Evolutionary conservation across 352 stramenopile genomes (phyloP), one percentile per base, ranked within the genome.

Genomic region (Phytophthora palmivora): DNA sequence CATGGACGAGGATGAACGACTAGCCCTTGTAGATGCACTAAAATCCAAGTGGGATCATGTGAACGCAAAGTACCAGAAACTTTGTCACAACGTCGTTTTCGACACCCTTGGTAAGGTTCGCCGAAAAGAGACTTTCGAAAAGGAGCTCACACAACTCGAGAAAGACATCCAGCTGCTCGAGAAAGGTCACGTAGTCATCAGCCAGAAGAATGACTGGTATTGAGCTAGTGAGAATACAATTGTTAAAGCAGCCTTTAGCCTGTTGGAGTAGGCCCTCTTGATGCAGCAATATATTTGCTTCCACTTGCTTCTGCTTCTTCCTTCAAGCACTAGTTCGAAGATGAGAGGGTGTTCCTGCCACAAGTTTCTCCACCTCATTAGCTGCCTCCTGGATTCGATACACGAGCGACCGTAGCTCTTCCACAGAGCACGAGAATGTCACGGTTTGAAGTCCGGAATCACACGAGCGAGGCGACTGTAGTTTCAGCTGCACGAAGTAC

Each of bases 41-140:
- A 98, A 98, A 67, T 82, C 80, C 33, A 97, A 97, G 72, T 98
- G 95, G 94, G 93, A 97, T 58, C 84, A 96, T 28, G 89, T 97
- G 21, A 98, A 98, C 63, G 51, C 64, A 32, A 89, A 97, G 69
- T 98, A 98, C 74, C 95, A 98, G 69, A 97, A 97, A 65, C 81
- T 97, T 12, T 97, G 90, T 49, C 95, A 98, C 75, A 95, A 97
- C 57, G 89, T 97, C 8, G 86, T 91, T 14, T 94, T 98, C 43
- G 93, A 98, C 67, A 98, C 89, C 32, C 74, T 96, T 1, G 91
- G 93, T 52, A 96, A 98, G 63, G 91, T 97, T 33, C 84, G 89
- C 42, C 84, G 89, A 80, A 98, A 98, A 81, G 91, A 97, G 71
- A 87, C 79, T 10, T 91, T 97, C 56, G 94, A 98, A 69, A 89